phyloP scores from a whole-genome alignment of 441 rosid genomes.

The Gossypium gossypioides region DNA sequence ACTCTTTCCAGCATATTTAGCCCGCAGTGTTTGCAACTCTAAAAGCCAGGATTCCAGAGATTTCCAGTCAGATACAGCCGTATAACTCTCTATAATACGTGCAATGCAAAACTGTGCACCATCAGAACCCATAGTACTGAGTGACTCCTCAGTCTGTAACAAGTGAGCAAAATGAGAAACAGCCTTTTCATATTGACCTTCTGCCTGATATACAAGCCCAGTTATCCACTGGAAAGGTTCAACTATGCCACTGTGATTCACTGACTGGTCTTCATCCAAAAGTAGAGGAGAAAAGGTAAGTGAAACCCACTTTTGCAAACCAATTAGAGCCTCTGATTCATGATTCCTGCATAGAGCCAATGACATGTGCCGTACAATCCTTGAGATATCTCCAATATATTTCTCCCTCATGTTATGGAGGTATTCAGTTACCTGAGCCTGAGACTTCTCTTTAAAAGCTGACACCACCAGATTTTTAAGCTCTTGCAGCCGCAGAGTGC shows the following conservation, averaged over 20 bases:
- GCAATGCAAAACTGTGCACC: slow-evolving; percentile 81
- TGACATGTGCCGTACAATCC: slow-evolving; percentile 63
- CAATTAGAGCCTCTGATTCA: slow-evolving; percentile 71
- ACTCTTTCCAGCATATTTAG: slow-evolving; percentile 90
- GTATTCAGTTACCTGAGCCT: slow-evolving; percentile 52
- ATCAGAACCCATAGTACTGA: slow-evolving; percentile 78
- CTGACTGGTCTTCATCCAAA: slow-evolving; percentile 51
- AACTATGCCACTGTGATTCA: slow-evolving; percentile 29
- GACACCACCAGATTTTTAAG: slow-evolving; percentile 46
- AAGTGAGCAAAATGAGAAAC: slow-evolving; percentile 75
- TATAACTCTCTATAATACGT: slow-evolving; percentile 82
- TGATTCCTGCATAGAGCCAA: slow-evolving; percentile 69
- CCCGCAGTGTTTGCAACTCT: slow-evolving; percentile 85
- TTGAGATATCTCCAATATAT: slow-evolving; percentile 56
- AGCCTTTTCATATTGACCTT: slow-evolving; percentile 79
- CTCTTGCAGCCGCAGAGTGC: slow-evolving; percentile 79
- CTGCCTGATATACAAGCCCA: slow-evolving; percentile 84
- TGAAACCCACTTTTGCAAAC: slow-evolving; percentile 77
- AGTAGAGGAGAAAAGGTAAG: slow-evolving; percentile 61
- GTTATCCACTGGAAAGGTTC: slow-evolving; percentile 65
- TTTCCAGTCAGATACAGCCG: slow-evolving; percentile 89
- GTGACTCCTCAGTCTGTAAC: slow-evolving; percentile 72
- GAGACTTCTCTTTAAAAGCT: slow-evolving; percentile 62
- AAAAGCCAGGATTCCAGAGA: slow-evolving; percentile 75
- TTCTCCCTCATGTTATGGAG: slow-evolving; percentile 43